These are phyloP conservation scores for Elaphomyces granulatus DNA, from an alignment of 495 filamentous ascomycete species.

Conservation along the genomic window DNA sequence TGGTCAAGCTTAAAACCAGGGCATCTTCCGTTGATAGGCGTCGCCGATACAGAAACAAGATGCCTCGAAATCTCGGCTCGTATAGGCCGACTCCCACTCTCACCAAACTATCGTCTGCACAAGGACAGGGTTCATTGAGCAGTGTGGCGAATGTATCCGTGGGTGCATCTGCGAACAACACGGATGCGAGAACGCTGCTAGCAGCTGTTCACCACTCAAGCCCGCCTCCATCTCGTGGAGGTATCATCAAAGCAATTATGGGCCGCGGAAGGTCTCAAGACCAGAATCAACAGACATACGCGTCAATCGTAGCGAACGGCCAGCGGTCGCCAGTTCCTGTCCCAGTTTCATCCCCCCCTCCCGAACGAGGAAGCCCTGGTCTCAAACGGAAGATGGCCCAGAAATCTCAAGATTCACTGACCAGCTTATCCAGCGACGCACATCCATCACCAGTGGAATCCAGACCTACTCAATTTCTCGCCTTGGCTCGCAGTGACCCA, in stretches of 20 bases:
- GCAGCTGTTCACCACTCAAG: constrained; percentile 27
- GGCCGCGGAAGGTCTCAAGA: not conserved
- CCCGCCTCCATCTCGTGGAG: constrained; percentile 13
- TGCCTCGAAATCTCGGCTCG: constrained; percentile 19
- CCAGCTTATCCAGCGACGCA: constrained; percentile 7
- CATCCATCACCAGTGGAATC: constrained; percentile 26
- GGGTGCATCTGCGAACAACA: constrained; percentile 10
- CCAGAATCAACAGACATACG: constrained; percentile 10
- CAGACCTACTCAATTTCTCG: constrained; percentile 13
- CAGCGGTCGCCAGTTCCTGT: not conserved
- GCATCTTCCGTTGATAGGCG: constrained; percentile 1
- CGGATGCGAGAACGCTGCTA: constrained; percentile 26
- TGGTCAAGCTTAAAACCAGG: constrained; percentile 15
- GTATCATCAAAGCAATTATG: constrained; percentile 3
- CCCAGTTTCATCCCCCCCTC: not conserved
- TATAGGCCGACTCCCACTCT: constrained; percentile 22
- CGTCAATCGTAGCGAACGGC: constrained; percentile 7
- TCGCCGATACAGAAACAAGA: constrained; percentile 7
- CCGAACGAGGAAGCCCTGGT: not conserved
- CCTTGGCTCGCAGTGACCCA: constrained; percentile 28
- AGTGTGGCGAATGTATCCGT: constrained; percentile 6
- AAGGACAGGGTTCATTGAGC: constrained; percentile 25
- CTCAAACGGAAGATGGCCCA: not conserved
- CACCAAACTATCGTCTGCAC: constrained; percentile 17
- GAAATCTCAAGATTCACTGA: not conserved